Evolutionary conservation across 352 stramenopile species (phyloP), one percentile per base, ranked within the genome.

Genomic region (Phytophthora parvispora): DNA sequence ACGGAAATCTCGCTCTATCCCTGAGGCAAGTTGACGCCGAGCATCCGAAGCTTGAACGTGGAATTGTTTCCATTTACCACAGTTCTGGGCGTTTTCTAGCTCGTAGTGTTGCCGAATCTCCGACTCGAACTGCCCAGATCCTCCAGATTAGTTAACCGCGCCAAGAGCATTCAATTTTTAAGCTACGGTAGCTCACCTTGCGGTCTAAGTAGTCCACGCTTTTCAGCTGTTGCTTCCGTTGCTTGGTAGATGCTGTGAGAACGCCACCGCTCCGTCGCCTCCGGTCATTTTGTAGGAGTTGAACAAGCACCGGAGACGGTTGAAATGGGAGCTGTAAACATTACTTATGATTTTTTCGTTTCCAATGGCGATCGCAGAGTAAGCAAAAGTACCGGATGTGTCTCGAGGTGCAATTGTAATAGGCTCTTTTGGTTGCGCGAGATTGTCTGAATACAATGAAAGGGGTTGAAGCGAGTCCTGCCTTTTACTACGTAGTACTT

Each of bases 61-160:
- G 15, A 91, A 72, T 51, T 73, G 61, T 52, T 87, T 91, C 81
- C 83, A 89, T 24, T 75, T 77, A 0, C 53, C 72, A 60, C 80
- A 90, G 29, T 80, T 68, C 49, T 85, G 77, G 9, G 67, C 80
- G 28, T 80, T 84, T 50, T 84, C 72, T 5, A 84, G 56, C 49
- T 93, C 81, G 34, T 84, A 89, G 31, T 89, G 81, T 49, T 91
- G 77, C 4, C 77, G 70, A 34, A 90, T 77, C 55, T 89, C 81
- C 9, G 81, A 83, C 55, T 89, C 80, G 50, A 90, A 66, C 85
- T 91, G 38, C 6, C 58, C 20, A 43, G 28, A 3, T 16, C 24
- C 9, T 24, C 55, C 2, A 1, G 13, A 7, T 71, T 45, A 71
- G 32, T 40, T 3, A 24, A 22, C 18, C 45, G 49, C 10, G 16